Base-by-base conservation (phyloP, 192 early-diverging fungal species). In the Coemansia furcata region DNA sequence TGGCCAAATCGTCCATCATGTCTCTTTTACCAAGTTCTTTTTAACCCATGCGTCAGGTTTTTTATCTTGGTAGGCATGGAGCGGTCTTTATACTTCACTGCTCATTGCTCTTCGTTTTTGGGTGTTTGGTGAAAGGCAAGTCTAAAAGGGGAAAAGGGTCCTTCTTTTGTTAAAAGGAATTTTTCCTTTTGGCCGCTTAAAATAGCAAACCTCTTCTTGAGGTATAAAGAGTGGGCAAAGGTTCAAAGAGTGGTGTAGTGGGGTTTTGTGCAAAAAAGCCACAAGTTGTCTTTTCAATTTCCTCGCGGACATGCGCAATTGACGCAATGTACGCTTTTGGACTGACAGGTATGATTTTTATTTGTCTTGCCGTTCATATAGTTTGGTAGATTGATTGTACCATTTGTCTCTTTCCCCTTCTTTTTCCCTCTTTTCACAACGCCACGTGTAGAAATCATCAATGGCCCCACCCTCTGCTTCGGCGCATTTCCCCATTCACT, bases 21-120 rank as follows among this genome's bases (percentile, higher is more conserved):
- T 33, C 54, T 57, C 54, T 57, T 57, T 57, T 57, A 57, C 54
- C 54, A 33, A 35, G 54, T 57, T 57, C 54, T 57, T 57, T 52
- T 57, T 55, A 33, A 33, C 2, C 54, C 30, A 7, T 3, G 6
- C 54, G 54, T 32, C 30, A 33, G 23, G 23, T 57, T 57, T 57
- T 17, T 6, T 35, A 32, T 54, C 52, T 32, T 12, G 30, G 29
- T 10, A 54, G 32, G 11, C 29, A 29, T 32, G 23, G 5, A 10
- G 6, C 12, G 10, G 52, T 15, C 29, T 54, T 54, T 54, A 49
- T 49, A 19, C 46, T 10, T 49, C 46, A 49, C 46, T 11, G 10
- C 23, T 49, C 46, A 32, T 29, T 15, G 23, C 29, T 54, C 32
- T 29, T 54, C 29, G 23, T 54, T 54, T 54, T 54, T 29, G 23